Percentiles rank a stretch among this genome's conserved stretches.
These are phyloP conservation scores for Solanum medicagineum DNA, from an alignment of 257 asterid species.

Conservation along the genomic window DNA sequence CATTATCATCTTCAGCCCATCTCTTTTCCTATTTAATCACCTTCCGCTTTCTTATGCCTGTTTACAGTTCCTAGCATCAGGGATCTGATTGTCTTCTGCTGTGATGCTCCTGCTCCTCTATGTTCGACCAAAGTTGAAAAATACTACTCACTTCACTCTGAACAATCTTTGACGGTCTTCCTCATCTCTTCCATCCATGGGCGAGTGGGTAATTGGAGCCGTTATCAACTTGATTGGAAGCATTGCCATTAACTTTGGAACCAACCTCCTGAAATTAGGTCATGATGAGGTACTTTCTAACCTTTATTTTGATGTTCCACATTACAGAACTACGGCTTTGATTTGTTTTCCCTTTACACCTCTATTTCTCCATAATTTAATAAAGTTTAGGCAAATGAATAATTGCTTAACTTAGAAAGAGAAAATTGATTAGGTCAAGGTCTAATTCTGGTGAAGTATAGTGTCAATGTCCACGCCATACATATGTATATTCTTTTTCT, in stretches of 20 bases:
- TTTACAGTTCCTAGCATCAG: neutral
- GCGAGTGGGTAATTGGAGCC: constrained; percentile 95
- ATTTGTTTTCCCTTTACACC: neutral
- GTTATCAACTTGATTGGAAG: constrained; percentile 79
- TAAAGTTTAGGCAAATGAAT: neutral
- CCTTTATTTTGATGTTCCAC: neutral
- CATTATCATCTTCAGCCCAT: neutral
- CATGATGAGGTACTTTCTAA: constrained; percentile 57
- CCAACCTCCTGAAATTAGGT: constrained; percentile 89
- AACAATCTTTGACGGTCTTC: neutral
- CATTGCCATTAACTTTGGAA: constrained; percentile 90
- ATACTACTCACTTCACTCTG: neutral
- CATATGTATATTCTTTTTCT: too few relatives aligned
- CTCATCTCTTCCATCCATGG: constrained; percentile 34
- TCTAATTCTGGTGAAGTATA: neutral
- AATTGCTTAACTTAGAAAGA: neutral
- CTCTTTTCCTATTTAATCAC: neutral
- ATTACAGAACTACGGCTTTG: neutral
- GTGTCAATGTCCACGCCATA: neutral
- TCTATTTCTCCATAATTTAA: neutral
- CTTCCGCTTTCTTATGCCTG: neutral
- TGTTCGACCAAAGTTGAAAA: neutral
- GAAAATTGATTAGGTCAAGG: neutral
- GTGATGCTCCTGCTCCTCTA: neutral
- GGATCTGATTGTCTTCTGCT: neutral